A percentile compares a stretch with the other conserved stretches of the same genome.
Evolutionary conservation across 345 rosid genomes (phyloP).

Genomic region (Hypericum perforatum): DNA sequence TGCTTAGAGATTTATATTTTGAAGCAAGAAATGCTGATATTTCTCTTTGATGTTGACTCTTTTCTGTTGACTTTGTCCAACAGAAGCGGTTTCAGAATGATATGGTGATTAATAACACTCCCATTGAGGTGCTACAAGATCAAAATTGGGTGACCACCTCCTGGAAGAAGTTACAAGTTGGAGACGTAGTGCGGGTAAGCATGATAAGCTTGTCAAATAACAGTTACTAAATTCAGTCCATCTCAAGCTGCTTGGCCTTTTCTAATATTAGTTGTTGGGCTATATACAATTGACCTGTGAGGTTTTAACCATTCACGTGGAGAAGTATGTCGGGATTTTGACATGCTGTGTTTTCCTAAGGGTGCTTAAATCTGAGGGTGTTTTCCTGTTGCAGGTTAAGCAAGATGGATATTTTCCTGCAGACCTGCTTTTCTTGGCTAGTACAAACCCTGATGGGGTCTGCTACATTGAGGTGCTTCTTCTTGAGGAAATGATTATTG

Average conservation of each 20-base stretch:
- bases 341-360: no score
- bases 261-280: no score
- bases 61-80: slow-evolving; percentile 20
- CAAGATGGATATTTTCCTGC: slow-evolving; percentile 94
- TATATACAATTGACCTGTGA: no score
- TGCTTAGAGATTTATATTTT: background rate
- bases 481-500: background rate
- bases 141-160: slow-evolving; percentile 67
- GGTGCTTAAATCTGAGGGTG: background rate
- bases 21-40: slow-evolving; percentile 11
- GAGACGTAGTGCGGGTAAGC: slow-evolving; percentile 90
- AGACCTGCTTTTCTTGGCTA: slow-evolving; percentile 80
- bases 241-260: no score
- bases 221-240: background rate
- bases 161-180: slow-evolving; percentile 97
- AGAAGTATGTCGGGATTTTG: no score
- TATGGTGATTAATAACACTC: slow-evolving; percentile 76
- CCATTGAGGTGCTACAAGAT: slow-evolving; percentile 72
- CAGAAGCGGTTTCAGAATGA: slow-evolving; percentile 98
- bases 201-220: background rate
- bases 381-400: slow-evolving; percentile 56
- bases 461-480: slow-evolving; percentile 83
- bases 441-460: slow-evolving; percentile 90
- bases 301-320: no score
- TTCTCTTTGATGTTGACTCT: slow-evolving; percentile 11